Conservation (phyloP, 495 filamentous ascomycete genomes). For the Hypoxylon fuscum region DNA sequence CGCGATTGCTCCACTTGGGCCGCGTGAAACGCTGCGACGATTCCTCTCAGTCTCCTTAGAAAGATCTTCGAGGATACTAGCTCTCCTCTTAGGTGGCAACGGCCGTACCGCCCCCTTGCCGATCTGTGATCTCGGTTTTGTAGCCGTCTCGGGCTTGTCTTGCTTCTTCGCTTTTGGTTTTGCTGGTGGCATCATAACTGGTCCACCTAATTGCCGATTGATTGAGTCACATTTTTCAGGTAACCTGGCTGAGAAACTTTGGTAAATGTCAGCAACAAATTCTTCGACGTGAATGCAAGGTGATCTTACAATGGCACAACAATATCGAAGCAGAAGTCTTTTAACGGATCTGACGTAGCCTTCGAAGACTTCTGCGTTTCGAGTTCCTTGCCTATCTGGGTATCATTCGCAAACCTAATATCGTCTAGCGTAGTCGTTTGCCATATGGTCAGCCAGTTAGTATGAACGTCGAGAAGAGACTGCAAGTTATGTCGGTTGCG, state of each 20-base stretch:
- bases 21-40: conserved; percentile 60
- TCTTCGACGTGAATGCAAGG: not conserved
- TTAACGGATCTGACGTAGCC: conserved; percentile 50
- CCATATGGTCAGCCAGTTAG: conserved; percentile 96
- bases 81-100: conserved; percentile 49
- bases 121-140: conserved; percentile 55
- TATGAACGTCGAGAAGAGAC: conserved; percentile 79
- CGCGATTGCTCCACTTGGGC: conserved; percentile 61
- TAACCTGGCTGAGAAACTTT: conserved; percentile 80
- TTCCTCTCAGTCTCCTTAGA: conserved; percentile 68
- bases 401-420: conserved; percentile 62
- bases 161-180: conserved; percentile 60
- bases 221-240: conserved; percentile 82
- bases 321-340: conserved; percentile 89
- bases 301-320: conserved; percentile 84
- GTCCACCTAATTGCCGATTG: conserved; percentile 87
- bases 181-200: conserved; percentile 68
- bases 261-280: conserved; percentile 30
- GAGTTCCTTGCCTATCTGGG: conserved; percentile 44
- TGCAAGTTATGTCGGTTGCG: conserved; percentile 54
- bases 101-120: conserved; percentile 66
- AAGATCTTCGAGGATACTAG: conserved; percentile 71
- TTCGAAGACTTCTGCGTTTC: conserved; percentile 44
- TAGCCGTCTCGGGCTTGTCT: conserved; percentile 4
- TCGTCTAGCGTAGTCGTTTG: conserved; percentile 76